Evolutionary conservation across 768 basidiomycete species (phyloP).

Genomic region (Tricholoma terreum): DNA sequence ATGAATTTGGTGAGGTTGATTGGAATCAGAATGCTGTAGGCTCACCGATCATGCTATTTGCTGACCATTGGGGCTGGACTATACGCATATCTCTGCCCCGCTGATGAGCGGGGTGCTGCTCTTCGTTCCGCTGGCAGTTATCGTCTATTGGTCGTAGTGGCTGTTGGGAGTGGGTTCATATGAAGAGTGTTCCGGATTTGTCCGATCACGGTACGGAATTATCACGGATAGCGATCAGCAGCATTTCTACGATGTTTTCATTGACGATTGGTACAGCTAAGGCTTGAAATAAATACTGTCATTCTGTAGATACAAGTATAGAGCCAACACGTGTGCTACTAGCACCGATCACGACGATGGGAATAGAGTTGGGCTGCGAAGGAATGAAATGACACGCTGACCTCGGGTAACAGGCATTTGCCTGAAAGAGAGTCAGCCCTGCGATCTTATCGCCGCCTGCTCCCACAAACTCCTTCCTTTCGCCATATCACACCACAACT

Average conservation of each 20-base stretch:
- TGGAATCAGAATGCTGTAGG: conserved; percentile 6
- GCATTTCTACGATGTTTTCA: not conserved
- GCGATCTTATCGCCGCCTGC: conserved; percentile 6
- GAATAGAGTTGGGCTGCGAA: too few species aligned
- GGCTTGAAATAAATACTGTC: not conserved
- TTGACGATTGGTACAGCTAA: not conserved
- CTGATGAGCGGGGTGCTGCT: conserved; percentile 48
- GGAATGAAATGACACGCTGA: too few species aligned
- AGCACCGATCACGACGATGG: not conserved
- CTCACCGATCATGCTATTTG: conserved; percentile 82
- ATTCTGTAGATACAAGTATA: not conserved
- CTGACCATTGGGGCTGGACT: conserved; percentile 60
- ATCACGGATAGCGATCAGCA: not conserved
- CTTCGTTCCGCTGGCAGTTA: not conserved
- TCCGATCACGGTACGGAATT: not conserved
- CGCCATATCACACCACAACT: conserved; percentile 35
- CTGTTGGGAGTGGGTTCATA: not conserved
- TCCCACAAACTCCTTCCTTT: conserved; percentile 32
- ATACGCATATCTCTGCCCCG: conserved; percentile 69
- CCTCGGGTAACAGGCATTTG: too few species aligned
- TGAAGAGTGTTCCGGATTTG: not conserved
- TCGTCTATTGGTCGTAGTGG: not conserved
- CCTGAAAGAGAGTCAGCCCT: not conserved
- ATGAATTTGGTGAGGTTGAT: conserved; percentile 10
- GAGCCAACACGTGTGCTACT: not conserved